These are phyloP conservation scores for Thuidium tamariscinum DNA, from an alignment of 225 moss, liverwort and hornwort genomes.

Conservation along the genomic window DNA sequence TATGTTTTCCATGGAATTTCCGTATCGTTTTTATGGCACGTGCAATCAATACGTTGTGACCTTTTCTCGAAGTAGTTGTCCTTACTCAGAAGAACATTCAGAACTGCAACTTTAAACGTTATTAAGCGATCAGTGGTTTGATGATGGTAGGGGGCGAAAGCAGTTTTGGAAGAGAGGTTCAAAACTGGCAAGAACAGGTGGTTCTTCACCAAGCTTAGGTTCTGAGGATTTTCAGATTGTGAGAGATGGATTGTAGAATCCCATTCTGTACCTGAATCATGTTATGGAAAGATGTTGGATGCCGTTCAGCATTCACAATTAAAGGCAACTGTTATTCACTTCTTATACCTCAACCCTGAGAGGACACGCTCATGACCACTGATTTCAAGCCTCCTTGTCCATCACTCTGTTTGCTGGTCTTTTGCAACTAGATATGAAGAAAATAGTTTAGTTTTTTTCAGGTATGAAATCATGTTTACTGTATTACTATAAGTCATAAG, in stretches of 20 bases:
- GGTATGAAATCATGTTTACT: background rate
- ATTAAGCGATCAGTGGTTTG: background rate
- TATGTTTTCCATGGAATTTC: background rate
- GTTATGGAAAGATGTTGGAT: background rate
- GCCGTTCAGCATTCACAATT: background rate
- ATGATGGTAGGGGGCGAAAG: constrained; percentile 39
- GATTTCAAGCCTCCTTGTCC: background rate
- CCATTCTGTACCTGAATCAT: background rate
- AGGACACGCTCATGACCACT: background rate
- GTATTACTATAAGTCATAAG: accelerated
- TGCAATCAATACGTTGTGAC: background rate
- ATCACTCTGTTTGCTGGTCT: background rate
- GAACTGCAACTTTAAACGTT: background rate
- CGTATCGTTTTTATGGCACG: background rate
- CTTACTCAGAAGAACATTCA: background rate
- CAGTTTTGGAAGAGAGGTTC: constrained; percentile 64
- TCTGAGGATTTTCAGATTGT: constrained; percentile 18
- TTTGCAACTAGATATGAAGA: background rate
- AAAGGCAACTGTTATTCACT: background rate
- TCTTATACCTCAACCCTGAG: background rate
- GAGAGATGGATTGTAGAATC: background rate
- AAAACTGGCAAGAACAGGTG: constrained; percentile 78
- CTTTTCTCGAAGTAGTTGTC: background rate
- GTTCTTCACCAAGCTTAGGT: constrained; percentile 72
- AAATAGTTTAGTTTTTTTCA: background rate